Conservation (phyloP, 768 basidiomycete genomes). For the Mycena belliarum region DNA sequence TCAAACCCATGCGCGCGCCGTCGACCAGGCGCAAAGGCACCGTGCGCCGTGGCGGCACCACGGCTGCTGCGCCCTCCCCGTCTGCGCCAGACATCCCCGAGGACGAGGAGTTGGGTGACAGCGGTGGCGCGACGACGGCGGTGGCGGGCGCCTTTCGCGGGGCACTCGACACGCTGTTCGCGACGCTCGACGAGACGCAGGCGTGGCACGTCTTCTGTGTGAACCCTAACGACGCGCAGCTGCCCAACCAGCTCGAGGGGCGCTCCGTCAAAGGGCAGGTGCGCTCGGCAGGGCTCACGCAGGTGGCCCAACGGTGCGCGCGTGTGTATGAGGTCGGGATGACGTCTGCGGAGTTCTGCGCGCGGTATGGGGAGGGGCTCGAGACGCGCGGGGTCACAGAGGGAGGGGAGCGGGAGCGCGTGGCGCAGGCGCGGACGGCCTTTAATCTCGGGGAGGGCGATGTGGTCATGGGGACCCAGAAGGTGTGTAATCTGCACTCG, state of each 20-base stretch:
- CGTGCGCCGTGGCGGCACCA: conserved; percentile 58
- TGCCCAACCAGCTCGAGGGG: conserved; percentile 93
- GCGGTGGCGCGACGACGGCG: conserved; percentile 27
- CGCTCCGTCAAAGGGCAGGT: conserved; percentile 92
- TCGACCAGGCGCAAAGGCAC: conserved; percentile 84
- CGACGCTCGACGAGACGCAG: conserved; percentile 87
- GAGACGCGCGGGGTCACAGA: conserved; percentile 55
- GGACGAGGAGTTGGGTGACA: conserved; percentile 54
- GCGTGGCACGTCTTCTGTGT: conserved; percentile 91
- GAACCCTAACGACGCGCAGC: conserved; percentile 92
- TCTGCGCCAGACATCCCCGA: conserved; percentile 50
- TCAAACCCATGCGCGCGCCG: conserved; percentile 92
- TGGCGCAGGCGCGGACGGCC: conserved; percentile 57
- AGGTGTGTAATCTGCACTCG: conserved; percentile 49
- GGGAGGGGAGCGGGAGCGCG: conserved; percentile 58
- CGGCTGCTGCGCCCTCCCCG: conserved; percentile 27
- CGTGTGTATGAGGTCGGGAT: conserved; percentile 83
- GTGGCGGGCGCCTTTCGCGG: conserved; percentile 87
- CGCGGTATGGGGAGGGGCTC: conserved; percentile 76
- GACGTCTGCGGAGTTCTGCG: conserved; percentile 83
- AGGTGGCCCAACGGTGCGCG: conserved; percentile 67
- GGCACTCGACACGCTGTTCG: conserved; percentile 83
- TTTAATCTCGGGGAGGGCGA: conserved; percentile 67
- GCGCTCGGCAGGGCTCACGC: conserved; percentile 73
- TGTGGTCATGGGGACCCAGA: conserved; percentile 78